Evolutionary conservation across 1,284 basidiomycete species (phyloP).

Genomic region (Rhodotorula sp.): DNA sequence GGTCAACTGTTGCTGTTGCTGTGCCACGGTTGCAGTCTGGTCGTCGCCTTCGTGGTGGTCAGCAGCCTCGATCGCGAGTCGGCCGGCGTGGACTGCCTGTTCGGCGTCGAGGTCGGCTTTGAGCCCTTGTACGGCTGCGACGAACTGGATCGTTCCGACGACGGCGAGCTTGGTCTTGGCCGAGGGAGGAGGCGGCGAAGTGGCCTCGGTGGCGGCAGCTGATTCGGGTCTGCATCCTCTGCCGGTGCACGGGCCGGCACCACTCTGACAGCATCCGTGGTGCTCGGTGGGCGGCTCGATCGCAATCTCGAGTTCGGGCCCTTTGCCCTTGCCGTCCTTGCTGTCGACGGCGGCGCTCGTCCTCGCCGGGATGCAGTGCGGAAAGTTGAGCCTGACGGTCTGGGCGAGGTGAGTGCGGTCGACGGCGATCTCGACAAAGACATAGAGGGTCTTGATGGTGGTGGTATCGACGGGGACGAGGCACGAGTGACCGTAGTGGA

Average conservation of each 20-base stretch:
- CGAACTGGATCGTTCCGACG: slow-evolving; percentile 94
- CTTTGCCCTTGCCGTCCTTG: slow-evolving; percentile 29
- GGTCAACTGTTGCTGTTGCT: slow-evolving; percentile 16
- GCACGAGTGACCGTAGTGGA: slow-evolving; percentile 98
- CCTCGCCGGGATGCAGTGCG: slow-evolving; percentile 56
- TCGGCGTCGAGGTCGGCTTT: slow-evolving; percentile 65
- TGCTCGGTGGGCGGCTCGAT: slow-evolving; percentile 25
- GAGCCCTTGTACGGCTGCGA: slow-evolving; percentile 81
- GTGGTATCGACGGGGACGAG: slow-evolving; percentile 95
- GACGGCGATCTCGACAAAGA: slow-evolving; percentile 97
- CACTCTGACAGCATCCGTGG: background rate
- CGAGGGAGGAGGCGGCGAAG: background rate
- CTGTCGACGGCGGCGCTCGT: slow-evolving; percentile 52
- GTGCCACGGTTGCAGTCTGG: background rate
- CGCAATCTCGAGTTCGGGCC: slow-evolving; percentile 37
- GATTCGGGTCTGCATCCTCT: background rate
- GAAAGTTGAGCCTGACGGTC: slow-evolving; percentile 87
- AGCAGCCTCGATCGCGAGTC: slow-evolving; percentile 32
- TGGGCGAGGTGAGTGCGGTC: slow-evolving; percentile 79
- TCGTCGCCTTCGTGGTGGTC: background rate
- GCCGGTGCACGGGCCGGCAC: background rate
- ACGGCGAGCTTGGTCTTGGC: slow-evolving; percentile 61
- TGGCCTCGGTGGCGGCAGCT: background rate
- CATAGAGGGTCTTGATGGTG: slow-evolving; percentile 89
- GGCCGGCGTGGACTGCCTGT: slow-evolving; percentile 10